phyloP scores from a whole-genome alignment of 2,329 filamentous ascomycete genomes.

The Sporothrix inflata region DNA sequence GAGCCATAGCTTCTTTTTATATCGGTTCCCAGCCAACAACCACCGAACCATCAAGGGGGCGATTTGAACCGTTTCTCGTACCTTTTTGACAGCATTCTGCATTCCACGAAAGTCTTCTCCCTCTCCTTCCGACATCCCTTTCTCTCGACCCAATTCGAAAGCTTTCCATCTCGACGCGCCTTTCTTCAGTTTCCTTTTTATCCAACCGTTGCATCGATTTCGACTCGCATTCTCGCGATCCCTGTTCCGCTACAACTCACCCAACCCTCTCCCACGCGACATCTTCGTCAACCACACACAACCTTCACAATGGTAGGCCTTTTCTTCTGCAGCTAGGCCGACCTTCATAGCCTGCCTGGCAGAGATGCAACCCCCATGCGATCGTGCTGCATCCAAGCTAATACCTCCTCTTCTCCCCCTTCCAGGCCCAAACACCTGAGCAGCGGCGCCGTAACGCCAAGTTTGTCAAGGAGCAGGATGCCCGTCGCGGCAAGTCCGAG shows the following conservation, averaged over 20 bases:
- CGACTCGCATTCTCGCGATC: slow-evolving; percentile 1
- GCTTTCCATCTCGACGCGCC: neutral
- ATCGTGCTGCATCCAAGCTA: neutral
- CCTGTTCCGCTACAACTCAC: too few species aligned
- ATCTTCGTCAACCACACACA: slow-evolving; percentile 9
- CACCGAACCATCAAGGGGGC: slow-evolving; percentile 4
- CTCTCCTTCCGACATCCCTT: neutral
- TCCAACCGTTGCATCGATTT: neutral
- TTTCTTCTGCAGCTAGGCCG: neutral
- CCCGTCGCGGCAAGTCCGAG: slow-evolving; percentile 75
- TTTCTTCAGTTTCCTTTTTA: neutral
- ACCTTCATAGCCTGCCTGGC: neutral
- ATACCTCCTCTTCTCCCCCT: neutral
- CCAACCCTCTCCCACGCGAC: neutral
- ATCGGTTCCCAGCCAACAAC: neutral
- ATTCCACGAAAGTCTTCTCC: neutral
- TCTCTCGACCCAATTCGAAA: too few species aligned
- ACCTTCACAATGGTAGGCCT: slow-evolving; percentile 35
- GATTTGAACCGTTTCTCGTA: neutral
- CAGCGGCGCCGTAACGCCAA: slow-evolving; percentile 80
- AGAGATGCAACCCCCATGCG: neutral
- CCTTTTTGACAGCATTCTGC: neutral
- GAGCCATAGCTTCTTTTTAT: slow-evolving; percentile 18
- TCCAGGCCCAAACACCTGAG: slow-evolving; percentile 80
- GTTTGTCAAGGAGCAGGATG: slow-evolving; percentile 73